phyloP scores from a whole-genome alignment of 306 rosid species.

The Vicia faba region DNA sequence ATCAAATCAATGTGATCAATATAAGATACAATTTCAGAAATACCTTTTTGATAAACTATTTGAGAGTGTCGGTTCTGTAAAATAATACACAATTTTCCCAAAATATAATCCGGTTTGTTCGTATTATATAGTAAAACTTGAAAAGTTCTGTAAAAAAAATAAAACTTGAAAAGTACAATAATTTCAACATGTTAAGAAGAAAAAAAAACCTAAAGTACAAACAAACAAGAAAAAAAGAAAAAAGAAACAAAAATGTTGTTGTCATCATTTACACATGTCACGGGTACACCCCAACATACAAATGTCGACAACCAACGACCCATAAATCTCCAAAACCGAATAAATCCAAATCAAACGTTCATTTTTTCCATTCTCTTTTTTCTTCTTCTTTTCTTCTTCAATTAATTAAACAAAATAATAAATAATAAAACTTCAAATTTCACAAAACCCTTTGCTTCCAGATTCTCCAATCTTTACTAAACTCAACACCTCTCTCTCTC shows the following conservation, averaged over 20 bases:
- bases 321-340: conserved; percentile 45
- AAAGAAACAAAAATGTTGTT: conserved; percentile 20
- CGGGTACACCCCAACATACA: conserved; percentile 26
- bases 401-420: background rate
- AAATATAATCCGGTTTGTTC: too few species aligned
- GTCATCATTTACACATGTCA: conserved; percentile 35
- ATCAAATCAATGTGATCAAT: too few species aligned
- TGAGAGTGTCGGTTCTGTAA: too few species aligned
- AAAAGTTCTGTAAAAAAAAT: too few species aligned
- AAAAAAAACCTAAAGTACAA: background rate
- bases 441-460: conserved; percentile 48
- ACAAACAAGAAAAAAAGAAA: background rate
- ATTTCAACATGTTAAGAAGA: background rate
- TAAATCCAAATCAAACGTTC: conserved; percentile 74
- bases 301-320: conserved; percentile 38
- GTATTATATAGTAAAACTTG: too few species aligned
- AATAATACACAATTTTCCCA: too few species aligned
- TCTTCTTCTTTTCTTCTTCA: background rate
- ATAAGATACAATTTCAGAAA: too few species aligned
- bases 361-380: conserved; percentile 35
- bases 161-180: background rate
- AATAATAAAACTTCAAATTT: conserved; percentile 59
- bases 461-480: conserved; percentile 40
- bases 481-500: conserved; percentile 31
- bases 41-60: too few species aligned